A percentile compares a stretch with the other conserved stretches of the same genome.
phyloP scores from a whole-genome alignment of 768 basidiomycete species.

The Mycena belliarum region DNA sequence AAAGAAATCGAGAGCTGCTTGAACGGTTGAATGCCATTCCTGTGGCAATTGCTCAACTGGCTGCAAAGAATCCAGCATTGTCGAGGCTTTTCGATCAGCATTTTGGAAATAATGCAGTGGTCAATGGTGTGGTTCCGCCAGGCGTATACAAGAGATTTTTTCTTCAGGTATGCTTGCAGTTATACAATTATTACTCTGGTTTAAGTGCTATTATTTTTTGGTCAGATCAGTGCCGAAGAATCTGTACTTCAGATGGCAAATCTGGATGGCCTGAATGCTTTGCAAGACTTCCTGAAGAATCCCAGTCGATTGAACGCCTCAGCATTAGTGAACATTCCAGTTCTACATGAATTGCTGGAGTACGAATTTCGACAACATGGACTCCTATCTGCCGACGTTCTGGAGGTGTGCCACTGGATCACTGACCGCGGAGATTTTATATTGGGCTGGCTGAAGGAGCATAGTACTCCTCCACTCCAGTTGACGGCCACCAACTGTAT shows the following conservation, averaged over 20 bases:
- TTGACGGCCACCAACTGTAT: not conserved
- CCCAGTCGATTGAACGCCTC: constrained; percentile 3
- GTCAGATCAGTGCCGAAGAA: constrained; percentile 25
- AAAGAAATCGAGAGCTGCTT: not conserved
- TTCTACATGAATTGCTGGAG: constrained; percentile 15
- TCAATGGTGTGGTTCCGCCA: not conserved
- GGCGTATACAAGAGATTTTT: constrained; percentile 11
- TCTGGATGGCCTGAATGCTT: constrained; percentile 6
- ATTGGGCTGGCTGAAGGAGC: not conserved
- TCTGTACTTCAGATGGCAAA: constrained; percentile 26
- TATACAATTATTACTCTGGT: no score
- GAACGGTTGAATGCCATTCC: not conserved
- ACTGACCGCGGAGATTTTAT: not conserved
- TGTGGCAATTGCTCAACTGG: not conserved
- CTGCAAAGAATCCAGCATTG: not conserved
- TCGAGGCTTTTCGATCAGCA: not conserved
- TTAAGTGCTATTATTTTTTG: no score
- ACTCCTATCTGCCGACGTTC: not conserved
- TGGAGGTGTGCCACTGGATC: not conserved
- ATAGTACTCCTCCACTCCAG: no score
- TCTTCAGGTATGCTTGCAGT: constrained; percentile 14
- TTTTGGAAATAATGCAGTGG: not conserved
- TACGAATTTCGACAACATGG: not conserved
- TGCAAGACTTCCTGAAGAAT: constrained; percentile 7
- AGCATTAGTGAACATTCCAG: constrained; percentile 15